Evolutionary conservation across 768 basidiomycete genomes (phyloP).

Genomic region (Suillus subalutaceus): DNA sequence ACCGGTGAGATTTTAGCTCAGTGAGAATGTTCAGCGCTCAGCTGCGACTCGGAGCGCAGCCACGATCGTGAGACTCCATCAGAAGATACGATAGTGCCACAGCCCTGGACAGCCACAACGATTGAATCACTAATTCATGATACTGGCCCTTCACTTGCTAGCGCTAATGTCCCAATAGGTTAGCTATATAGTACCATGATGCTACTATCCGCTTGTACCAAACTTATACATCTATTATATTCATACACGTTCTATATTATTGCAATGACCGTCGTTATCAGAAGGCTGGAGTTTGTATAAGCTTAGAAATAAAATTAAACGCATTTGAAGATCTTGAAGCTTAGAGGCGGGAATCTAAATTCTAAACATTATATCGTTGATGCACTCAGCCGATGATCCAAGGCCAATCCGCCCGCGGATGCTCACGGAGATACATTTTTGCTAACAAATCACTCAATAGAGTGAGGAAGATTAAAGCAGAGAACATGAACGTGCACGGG

Average conservation of each 20-base stretch:
- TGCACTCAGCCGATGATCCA: not conserved
- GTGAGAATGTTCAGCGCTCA: not conserved
- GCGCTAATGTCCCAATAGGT: not conserved
- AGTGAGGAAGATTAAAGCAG: not conserved
- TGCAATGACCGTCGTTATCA: not conserved
- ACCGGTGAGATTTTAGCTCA: not conserved
- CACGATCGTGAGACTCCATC: not conserved
- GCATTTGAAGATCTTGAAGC: not conserved
- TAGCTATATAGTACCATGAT: not conserved
- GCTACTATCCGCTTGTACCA: not conserved
- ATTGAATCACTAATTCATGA: not conserved
- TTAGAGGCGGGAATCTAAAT: not conserved
- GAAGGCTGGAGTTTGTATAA: not conserved
- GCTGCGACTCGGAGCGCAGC: not conserved
- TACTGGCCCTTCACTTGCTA: not conserved
- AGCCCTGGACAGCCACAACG: not conserved
- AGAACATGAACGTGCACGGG: not conserved
- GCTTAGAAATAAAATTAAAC: not conserved
- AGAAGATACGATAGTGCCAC: not conserved
- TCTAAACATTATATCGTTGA: not conserved
- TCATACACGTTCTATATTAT: not conserved
- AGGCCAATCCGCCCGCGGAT: not conserved
- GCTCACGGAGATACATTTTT: not conserved
- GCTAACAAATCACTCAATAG: not conserved
- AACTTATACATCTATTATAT: not conserved